These are phyloP conservation scores for Leavenworthia alabamica DNA, from an alignment of 345 rosid genomes.

Conservation along the genomic window DNA sequence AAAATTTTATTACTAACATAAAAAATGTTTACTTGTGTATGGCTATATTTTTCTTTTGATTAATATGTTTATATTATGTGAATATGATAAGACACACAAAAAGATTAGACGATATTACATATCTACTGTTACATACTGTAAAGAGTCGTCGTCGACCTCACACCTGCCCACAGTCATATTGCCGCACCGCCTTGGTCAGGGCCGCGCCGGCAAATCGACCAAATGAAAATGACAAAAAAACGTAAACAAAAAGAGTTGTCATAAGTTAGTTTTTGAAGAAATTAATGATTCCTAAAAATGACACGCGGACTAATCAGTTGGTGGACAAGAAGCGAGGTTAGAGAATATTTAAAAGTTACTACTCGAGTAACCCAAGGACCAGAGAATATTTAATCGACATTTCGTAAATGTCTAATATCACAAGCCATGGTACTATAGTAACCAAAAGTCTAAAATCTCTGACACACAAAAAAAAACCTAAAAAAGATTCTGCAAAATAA, in stretches of 20 bases:
- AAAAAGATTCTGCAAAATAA: not conserved
- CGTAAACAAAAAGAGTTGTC: not conserved
- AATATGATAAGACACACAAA: too few relatives aligned
- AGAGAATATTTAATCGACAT: not conserved
- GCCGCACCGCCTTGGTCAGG: not conserved
- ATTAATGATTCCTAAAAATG: too few relatives aligned
- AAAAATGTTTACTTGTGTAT: too few relatives aligned
- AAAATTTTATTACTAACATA: too few relatives aligned
- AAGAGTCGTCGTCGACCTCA: not conserved
- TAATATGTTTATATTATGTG: too few relatives aligned
- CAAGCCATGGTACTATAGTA: not conserved
- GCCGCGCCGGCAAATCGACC: not conserved
- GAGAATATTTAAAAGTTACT: too few relatives aligned
- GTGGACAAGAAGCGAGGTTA: conserved; percentile 10
- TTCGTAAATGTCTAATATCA: not conserved
- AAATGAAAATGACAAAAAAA: not conserved
- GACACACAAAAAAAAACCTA: not conserved
- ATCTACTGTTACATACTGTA: not conserved
- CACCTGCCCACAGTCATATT: not conserved
- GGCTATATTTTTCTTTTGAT: not conserved
- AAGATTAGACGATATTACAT: too few relatives aligned
- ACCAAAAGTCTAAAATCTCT: not conserved
- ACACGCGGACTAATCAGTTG: not conserved
- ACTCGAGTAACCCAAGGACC: too few relatives aligned
- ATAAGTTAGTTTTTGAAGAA: not conserved